Base-by-base conservation (phyloP, 495 filamentous ascomycete species). In the Neurospora sp. region DNA sequence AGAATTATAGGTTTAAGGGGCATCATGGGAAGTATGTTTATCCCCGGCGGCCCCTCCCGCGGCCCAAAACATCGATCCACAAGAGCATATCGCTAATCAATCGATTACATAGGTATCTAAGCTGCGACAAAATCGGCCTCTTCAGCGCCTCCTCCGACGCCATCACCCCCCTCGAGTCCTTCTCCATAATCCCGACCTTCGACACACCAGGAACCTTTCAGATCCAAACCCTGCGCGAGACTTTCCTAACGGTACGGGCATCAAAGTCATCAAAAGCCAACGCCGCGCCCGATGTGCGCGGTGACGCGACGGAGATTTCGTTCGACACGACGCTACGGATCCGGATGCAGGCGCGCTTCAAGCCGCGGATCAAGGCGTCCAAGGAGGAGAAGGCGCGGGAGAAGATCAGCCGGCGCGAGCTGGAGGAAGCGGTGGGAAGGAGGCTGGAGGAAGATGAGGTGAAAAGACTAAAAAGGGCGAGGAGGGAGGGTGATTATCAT, bases 271-370 rank as follows among this genome's bases (percentile, higher is more conserved):
- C 76, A 45, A 87, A 83, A 75, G 73, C 77, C 48, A 84, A 78
- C 68, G 70, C 41, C 17, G 70, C 74, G 27, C 84, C 89, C 74
- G 90, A 90, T 76, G 88, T 97, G 22, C 86, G 94, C 31, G 96
- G 94, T 6, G 95, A 98, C 81, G 90, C 89, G 5, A 88, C 87
- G 3, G 83, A 83, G 1, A 87, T 92, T 20, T 89, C 86, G 27
- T 94, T 94, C 76, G 89, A 88, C 72, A 93, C 94, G 74, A 93
- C 90, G 22, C 77, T 97, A 71, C 87, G 92, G 71, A 89, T 98
- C 76, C 90, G 96, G 35, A 96, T 98, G 93, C 96, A 99, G 84
- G 93, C 94, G 38, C 84, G 93, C 69, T 98, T 96, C 80, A 97
- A 98, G 85, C 94, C 94, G 59, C 87, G 87, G 16, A 82, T 94